phyloP scores from a whole-genome alignment of 805 yeast genomes.

The Suhomyces prunicola region DNA sequence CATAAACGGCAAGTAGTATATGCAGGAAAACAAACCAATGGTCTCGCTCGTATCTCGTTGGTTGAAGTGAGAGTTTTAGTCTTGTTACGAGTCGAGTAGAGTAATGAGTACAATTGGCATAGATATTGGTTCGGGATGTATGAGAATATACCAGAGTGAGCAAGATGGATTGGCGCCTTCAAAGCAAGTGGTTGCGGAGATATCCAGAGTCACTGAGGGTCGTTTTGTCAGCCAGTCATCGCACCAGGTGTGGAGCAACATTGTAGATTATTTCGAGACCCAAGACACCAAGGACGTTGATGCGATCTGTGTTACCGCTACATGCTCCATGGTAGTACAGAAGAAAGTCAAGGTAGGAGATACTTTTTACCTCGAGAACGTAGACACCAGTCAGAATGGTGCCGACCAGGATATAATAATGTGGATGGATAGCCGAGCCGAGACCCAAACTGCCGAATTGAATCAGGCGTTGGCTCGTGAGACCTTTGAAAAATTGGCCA shows the following conservation, averaged over 20 bases:
- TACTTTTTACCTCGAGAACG: constrained; percentile 28
- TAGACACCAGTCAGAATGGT: constrained; percentile 16
- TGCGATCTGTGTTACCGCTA: constrained; percentile 48
- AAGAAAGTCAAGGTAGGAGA: constrained; percentile 13
- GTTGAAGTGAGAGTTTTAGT: neutral
- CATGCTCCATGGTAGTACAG: constrained; percentile 57
- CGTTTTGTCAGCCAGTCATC: constrained; percentile 39
- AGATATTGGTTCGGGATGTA: constrained; percentile 52
- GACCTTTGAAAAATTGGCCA: constrained; percentile 8
- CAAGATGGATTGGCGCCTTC: neutral
- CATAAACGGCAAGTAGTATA: neutral
- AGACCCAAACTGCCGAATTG: constrained; percentile 26
- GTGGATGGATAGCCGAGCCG: constrained; percentile 59
- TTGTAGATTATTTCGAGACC: neutral
- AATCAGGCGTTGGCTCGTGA: constrained; percentile 22
- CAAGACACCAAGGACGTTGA: neutral
- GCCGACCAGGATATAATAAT: constrained; percentile 39
- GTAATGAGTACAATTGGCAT: constrained; percentile 32
- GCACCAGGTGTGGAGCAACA: constrained; percentile 25
- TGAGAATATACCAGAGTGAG: constrained; percentile 33
- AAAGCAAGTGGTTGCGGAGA: neutral
- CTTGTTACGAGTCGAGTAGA: neutral
- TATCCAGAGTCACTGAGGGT: constrained; percentile 2
- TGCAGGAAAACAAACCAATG: neutral
- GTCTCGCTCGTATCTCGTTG: too few species aligned